A percentile compares a stretch with the other conserved stretches of the same genome.
Evolutionary conservation across 768 basidiomycete species (phyloP).

Genomic region (Pleurotus pulmonarius): DNA sequence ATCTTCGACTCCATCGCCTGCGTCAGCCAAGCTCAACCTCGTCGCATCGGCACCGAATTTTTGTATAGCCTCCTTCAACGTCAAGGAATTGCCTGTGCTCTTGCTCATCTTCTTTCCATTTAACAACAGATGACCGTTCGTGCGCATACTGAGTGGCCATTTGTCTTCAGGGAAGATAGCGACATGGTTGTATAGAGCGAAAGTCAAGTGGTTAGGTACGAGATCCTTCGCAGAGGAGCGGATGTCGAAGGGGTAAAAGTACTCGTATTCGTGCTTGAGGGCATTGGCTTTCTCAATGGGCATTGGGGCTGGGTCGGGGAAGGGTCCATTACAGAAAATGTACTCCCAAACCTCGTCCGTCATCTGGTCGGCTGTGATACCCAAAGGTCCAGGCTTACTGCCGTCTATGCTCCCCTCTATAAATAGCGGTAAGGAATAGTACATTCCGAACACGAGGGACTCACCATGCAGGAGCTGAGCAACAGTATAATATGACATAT

Average conservation of each 20-base stretch:
- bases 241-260: conserved; percentile 98
- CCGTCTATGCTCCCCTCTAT: conserved; percentile 76
- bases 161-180: conserved; percentile 89
- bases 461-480: conserved; percentile 88
- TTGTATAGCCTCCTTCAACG: conserved; percentile 78
- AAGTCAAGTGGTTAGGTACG: conserved; percentile 92
- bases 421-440: not conserved
- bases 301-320: conserved; percentile 64
- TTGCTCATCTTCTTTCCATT: conserved; percentile 99
- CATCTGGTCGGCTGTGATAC: conserved; percentile 87
- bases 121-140: conserved; percentile 94
- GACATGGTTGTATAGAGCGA: conserved; percentile 92
- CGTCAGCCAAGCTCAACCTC: conserved; percentile 88
- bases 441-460: conserved; percentile 15
- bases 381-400: conserved; percentile 72
- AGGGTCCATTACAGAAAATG: conserved; percentile 75
- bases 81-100: conserved; percentile 94
- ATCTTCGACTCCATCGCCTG: conserved; percentile 96
- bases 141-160: conserved; percentile 89
- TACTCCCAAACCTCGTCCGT: conserved; percentile 99
- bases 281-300: conserved; percentile 74
- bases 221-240: conserved; percentile 98
- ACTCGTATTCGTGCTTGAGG: conserved; percentile 87
- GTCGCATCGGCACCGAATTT: conserved; percentile 98
- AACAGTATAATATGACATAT: conserved; percentile 98